Evolutionary conservation across 73 alveolate species (phyloP).

Genomic region (Paramecium caudatum): DNA sequence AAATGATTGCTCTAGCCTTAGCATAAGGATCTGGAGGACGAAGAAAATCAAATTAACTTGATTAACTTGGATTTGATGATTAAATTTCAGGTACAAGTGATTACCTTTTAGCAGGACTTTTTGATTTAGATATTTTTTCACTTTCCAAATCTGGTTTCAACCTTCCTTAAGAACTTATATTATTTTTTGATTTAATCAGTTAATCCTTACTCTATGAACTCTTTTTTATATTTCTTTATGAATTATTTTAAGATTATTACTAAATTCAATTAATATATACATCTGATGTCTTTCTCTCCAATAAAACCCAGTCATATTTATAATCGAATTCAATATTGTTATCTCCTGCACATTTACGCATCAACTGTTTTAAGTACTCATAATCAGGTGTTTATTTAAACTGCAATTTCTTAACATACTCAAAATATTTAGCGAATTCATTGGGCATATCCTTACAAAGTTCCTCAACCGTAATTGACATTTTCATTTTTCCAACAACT

Average conservation of each 20-base stretch:
- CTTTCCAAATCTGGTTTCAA: constrained; percentile 39
- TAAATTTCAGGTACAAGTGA: constrained; percentile 48
- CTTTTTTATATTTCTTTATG: constrained; percentile 1
- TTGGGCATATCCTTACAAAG: constrained; percentile 67
- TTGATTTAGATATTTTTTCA: constrained; percentile 34
- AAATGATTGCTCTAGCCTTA: constrained; percentile 23
- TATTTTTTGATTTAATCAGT: background rate
- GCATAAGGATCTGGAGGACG: constrained; percentile 69
- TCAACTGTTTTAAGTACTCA: constrained; percentile 10
- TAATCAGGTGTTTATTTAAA: constrained; percentile 62
- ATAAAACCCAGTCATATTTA: constrained; percentile 37
- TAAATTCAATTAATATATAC: constrained; percentile 19
- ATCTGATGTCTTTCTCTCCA: constrained; percentile 16
- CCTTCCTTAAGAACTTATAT: background rate
- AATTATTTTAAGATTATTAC: background rate
- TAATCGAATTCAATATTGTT: constrained; percentile 22
- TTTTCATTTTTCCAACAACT: constrained; percentile 64
- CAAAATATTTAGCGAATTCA: constrained; percentile 58
- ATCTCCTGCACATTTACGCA: constrained; percentile 51
- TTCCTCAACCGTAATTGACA: constrained; percentile 22
- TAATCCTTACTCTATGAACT: background rate
- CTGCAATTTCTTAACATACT: constrained; percentile 36
- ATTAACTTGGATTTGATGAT: constrained; percentile 25
- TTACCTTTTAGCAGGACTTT: constrained; percentile 60
- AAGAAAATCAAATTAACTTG: constrained; percentile 53